A percentile compares a stretch with the other conserved stretches of the same genome.
phyloP scores from a whole-genome alignment of 2,329 filamentous ascomycete genomes.

The Clathrospora elynae region DNA sequence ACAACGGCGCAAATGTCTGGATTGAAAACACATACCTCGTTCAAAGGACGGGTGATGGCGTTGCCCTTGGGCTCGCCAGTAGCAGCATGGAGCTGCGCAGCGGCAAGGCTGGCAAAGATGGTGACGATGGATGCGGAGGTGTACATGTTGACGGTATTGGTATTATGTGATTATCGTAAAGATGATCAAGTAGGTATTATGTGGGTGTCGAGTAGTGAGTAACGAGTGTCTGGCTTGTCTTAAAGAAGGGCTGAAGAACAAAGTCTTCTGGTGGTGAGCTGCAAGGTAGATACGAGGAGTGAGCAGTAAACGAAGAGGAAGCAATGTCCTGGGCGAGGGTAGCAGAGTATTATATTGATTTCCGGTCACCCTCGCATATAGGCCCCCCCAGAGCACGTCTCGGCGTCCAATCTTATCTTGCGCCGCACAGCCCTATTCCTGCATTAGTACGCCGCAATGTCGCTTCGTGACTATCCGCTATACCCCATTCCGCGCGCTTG shows the following conservation, averaged over 20 bases:
- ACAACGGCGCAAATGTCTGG: background rate
- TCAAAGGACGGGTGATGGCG: conserved; percentile 58
- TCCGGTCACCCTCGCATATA: conserved; percentile 6
- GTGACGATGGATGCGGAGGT: conserved; percentile 51
- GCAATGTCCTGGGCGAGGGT: conserved; percentile 13
- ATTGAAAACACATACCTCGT: conserved; percentile 47
- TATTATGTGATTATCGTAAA: conserved; percentile 40
- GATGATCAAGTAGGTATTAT: conserved; percentile 20
- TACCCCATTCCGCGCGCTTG: conserved; percentile 1
- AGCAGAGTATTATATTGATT: conserved; percentile 33
- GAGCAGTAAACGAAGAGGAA: conserved; percentile 18
- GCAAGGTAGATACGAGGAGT: conserved; percentile 8
- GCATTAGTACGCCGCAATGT: conserved; percentile 24
- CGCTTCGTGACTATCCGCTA: conserved; percentile 6
- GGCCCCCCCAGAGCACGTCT: too few species aligned
- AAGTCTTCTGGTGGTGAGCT: conserved; percentile 26
- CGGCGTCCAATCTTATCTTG: conserved; percentile 19
- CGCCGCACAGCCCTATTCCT: conserved; percentile 26
- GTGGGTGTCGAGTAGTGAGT: conserved; percentile 9
- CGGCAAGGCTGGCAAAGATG: conserved; percentile 59
- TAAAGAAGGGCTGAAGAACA: conserved; percentile 39
- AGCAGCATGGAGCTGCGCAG: conserved; percentile 38
- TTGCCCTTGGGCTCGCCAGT: conserved; percentile 55
- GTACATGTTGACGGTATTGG: conserved; percentile 40
- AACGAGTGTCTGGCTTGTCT: conserved; percentile 29